Conservation (phyloP, 108 stramenopile species). For the Seminavis robusta region DNA sequence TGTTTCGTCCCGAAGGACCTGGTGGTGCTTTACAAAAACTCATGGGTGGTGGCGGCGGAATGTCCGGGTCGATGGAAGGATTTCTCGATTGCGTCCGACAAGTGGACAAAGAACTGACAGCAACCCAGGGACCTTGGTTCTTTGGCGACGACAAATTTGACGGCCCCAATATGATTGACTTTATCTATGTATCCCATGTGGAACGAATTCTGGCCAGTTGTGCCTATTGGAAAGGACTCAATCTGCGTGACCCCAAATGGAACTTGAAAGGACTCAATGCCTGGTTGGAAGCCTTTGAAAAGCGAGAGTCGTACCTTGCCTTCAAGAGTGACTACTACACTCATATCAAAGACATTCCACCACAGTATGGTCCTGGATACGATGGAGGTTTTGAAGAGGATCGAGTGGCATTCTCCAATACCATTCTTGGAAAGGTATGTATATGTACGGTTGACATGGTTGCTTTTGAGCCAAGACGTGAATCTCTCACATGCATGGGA, state of each 20-base stretch:
- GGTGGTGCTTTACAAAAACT: constrained; percentile 37
- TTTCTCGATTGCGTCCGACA: constrained; percentile 70
- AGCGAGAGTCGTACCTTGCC: constrained; percentile 76
- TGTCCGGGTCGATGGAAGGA: constrained; percentile 76
- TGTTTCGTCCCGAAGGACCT: constrained; percentile 74
- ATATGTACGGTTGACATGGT: background rate
- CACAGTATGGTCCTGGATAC: constrained; percentile 49
- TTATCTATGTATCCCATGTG: constrained; percentile 84
- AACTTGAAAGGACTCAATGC: constrained; percentile 57
- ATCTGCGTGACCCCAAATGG: constrained; percentile 59
- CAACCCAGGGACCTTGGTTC: constrained; percentile 89
- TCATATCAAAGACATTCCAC: constrained; percentile 74
- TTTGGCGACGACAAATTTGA: constrained; percentile 75
- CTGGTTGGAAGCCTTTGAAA: constrained; percentile 94
- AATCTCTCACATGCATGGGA: background rate
- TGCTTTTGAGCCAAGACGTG: background rate
- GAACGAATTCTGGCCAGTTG: constrained; percentile 90
- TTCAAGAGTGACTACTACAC: constrained; percentile 70
- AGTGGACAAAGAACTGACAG: constrained; percentile 69
- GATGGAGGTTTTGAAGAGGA: constrained; percentile 76
- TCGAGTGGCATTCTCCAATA: constrained; percentile 36
- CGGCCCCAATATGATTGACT: constrained; percentile 90
- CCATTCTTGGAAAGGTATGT: constrained; percentile 42
- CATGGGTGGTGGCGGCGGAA: constrained; percentile 33
- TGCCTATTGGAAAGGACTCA: constrained; percentile 89